Base-by-base conservation (phyloP, 2,329 filamentous ascomycete species). In the Fusarium pseudoanthophilum region DNA sequence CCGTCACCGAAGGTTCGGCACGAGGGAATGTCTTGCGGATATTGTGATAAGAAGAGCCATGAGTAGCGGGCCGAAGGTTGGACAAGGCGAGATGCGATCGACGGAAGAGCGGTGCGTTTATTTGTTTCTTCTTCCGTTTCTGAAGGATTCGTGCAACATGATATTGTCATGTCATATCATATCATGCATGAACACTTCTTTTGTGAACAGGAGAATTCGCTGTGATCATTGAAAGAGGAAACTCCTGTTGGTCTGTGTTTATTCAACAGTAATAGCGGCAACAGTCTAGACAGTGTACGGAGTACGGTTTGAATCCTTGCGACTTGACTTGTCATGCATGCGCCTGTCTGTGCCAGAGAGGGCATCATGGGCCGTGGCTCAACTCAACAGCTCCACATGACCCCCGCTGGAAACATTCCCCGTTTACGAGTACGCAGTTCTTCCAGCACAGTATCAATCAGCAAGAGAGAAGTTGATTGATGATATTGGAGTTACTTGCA, bases 21-120 rank as follows among this genome's bases (percentile, higher is more conserved):
- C 66, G 60, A 72, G 58, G 71, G 75, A 69, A 69, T 69, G 60
- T 76, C 60, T 76, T 77, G 75, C 75, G 71, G 75, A 67, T 66
- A 63, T 76, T n/a, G 66, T 76, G 75, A 45, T 40, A 69, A 69
- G 55, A 56, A 62, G 59, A 59, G 53, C 59, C 68, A 61, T 66
- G 64, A 64, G 60, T 51, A 67, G 61, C 52, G 70, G 52, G 61
- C 73, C 62, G 65, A 59, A 66, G 64, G 70, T 73, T 59, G 64
- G 52, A 74, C 63, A 62, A 64, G 63, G 63, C 66, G 61, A 67
- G 52, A 66, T 68, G 49, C 46, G 68, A 71, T 71, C 60, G 60
- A 59, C 57, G 64, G 64, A 46, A 55, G 45, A 28, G 60, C 56
- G 55, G 49, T 61, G 36, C n/a, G 39, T 58, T 21, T 55, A 66